Evolutionary conservation across 805 yeast species (phyloP), one percentile per base, ranked within the genome.

Genomic region (Torulaspora delbrueckii): DNA sequence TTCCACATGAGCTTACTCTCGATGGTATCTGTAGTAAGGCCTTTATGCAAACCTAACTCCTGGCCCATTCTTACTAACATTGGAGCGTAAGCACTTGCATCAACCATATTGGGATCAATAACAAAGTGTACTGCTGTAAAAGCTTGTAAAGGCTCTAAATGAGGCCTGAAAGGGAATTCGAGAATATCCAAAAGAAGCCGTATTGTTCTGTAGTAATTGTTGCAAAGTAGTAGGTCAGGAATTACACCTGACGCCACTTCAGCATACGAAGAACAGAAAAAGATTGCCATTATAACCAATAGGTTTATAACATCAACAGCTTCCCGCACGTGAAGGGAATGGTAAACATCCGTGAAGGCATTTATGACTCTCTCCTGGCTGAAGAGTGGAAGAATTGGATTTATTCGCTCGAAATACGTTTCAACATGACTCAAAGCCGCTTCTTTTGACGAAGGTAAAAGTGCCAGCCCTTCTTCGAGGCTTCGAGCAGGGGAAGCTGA

Each of bases 31-130:
- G 43, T 16, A 6, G 18, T 31, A 5, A 32, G 25, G 12, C 40
- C 33, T 26, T 47, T 55, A 36, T 55, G 53, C 25, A 61, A 22
- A 8, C 62, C 59, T 18, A 59, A 27, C 26, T 60, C 62, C 46
- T 61, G 63, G 3, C 55, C 62, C 25, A 59, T 47, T 30, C 63
- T 53, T 3, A 60, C 54, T 12, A 59, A 42, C 57, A 58, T 59
- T 9, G 62, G 49, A 1, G 66, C 56, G 39, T 57, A 48, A 3
- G 54, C 57, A 7, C 53, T 40, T 6, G 58, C 52, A 19, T 52
- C 50, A 1, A 55, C 56, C 66, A 61, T 61, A 43, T 61, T 61
- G 5, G 66, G 66, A 43, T 61, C 66, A 7, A 51, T 43, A 2
- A 61, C 51, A 48, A 60, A 60, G 42, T 59, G 58, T 1, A 58